phyloP scores from a whole-genome alignment of 345 rosid species.

The Bruguiera sexangula region DNA sequence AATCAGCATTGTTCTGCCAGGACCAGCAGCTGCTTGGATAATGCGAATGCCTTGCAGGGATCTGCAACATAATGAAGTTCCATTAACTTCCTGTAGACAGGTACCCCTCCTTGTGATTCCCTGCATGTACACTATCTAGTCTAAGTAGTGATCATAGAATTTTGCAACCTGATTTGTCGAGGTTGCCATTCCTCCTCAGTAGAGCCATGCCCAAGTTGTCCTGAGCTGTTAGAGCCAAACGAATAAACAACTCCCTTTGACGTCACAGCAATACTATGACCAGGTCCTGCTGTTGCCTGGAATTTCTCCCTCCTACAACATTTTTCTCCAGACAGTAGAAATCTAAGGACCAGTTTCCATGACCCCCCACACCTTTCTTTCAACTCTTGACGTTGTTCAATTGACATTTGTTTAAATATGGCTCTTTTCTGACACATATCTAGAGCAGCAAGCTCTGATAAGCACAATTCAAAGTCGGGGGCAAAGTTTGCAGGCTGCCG shows the following conservation, averaged over 20 bases:
- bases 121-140: slow-evolving; percentile 25
- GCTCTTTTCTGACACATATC: slow-evolving; percentile 81
- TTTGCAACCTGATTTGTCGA: slow-evolving; percentile 72
- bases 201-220: slow-evolving; percentile 89
- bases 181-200: slow-evolving; percentile 85
- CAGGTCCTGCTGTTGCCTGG: slow-evolving; percentile 94
- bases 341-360: slow-evolving; percentile 87
- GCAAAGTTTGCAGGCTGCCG: slow-evolving; percentile 84
- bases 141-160: slow-evolving; percentile 32
- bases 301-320: slow-evolving; percentile 91
- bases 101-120: slow-evolving; percentile 27
- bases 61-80: slow-evolving; percentile 70
- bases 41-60: slow-evolving; percentile 87
- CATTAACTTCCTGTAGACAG: slow-evolving; percentile 34
- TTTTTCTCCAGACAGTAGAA: slow-evolving; percentile 75
- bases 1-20: slow-evolving; percentile 88
- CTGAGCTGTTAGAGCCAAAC: slow-evolving; percentile 77
- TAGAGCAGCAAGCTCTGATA: slow-evolving; percentile 91
- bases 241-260: slow-evolving; percentile 69
- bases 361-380: slow-evolving; percentile 88
- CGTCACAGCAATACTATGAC: slow-evolving; percentile 88
- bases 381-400: slow-evolving; percentile 56
- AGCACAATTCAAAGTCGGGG: slow-evolving; percentile 74
- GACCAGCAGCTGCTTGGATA: slow-evolving; percentile 85
- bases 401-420: slow-evolving; percentile 69